Evolutionary conservation across 2,329 filamentous ascomycete genomes (phyloP).

Genomic region (Penicillium sp.): DNA sequence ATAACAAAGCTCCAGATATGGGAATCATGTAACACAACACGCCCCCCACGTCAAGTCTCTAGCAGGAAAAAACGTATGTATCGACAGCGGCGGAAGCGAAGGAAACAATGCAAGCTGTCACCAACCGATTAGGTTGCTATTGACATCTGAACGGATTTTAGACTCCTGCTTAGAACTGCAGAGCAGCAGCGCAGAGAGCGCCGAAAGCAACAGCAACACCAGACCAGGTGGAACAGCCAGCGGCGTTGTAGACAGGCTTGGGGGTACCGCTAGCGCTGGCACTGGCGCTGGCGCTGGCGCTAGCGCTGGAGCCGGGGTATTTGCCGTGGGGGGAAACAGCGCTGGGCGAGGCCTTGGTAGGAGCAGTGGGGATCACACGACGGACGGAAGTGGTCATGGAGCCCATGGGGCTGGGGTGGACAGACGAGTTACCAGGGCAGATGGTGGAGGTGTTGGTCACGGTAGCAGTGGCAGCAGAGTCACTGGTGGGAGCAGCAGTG

Average conservation of each 20-base stretch:
- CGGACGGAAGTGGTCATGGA: too few relatives aligned
- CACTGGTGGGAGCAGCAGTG: constrained; percentile 1
- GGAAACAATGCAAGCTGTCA: not conserved
- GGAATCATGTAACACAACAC: too few relatives aligned
- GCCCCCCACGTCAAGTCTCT: constrained; percentile 2
- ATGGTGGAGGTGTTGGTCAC: constrained; percentile 4
- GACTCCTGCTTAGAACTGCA: constrained; percentile 21
- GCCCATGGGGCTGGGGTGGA: not conserved
- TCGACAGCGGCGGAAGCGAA: constrained; percentile 1
- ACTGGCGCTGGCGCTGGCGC: constrained; percentile 4
- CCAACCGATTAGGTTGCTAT: not conserved
- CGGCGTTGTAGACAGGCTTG: constrained; percentile 20
- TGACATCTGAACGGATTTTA: not conserved
- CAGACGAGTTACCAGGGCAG: too few relatives aligned
- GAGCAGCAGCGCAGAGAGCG: constrained; percentile 17
- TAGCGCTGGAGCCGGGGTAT: constrained; percentile 1
- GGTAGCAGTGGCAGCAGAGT: constrained; percentile 1
- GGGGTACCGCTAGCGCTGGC: constrained; percentile 7
- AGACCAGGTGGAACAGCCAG: constrained; percentile 22
- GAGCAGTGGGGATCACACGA: constrained; percentile 3
- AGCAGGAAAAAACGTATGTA: constrained; percentile 3
- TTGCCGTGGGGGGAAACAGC: constrained; percentile 1
- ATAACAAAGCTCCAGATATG: too few relatives aligned
- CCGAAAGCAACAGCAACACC: constrained; percentile 21
- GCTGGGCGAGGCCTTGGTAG: constrained; percentile 3